phyloP scores from a whole-genome alignment of 352 stramenopile species.

The Phytophthora aleatoria region DNA sequence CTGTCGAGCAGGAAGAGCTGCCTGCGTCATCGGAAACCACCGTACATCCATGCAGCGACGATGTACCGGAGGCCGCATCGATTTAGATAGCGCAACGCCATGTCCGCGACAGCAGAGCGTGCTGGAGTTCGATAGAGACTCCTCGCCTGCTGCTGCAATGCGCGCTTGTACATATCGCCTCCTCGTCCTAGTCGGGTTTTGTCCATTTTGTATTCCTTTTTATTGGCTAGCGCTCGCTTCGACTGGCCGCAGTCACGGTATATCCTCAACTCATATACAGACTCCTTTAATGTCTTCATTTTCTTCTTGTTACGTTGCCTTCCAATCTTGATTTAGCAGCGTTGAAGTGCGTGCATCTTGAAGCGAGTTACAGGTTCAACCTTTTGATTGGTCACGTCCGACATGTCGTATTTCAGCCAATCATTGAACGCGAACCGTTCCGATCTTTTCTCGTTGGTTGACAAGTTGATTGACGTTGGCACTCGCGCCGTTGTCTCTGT shows the following conservation, averaged over 20 bases:
- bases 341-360: background rate
- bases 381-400: slow-evolving; percentile 9
- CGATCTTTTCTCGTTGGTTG: slow-evolving; percentile 42
- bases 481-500: background rate
- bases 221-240: slow-evolving; percentile 34
- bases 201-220: slow-evolving; percentile 45
- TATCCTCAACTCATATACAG: slow-evolving; percentile 26
- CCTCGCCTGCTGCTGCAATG: slow-evolving; percentile 1
- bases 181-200: slow-evolving; percentile 27
- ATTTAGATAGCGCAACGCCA: slow-evolving; percentile 24
- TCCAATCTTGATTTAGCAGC: slow-evolving; percentile 5
- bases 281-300: slow-evolving; percentile 27
- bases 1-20: slow-evolving; percentile 20
- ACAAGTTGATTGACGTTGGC: slow-evolving; percentile 33
- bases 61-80: slow-evolving; percentile 27
- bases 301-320: slow-evolving; percentile 8
- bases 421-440: slow-evolving; percentile 1
- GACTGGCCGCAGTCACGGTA: slow-evolving; percentile 27
- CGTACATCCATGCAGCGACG: slow-evolving; percentile 24
- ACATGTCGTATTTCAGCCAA: slow-evolving; percentile 18
- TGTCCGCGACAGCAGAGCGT: slow-evolving; percentile 17
- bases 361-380: background rate
- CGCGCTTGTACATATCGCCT: slow-evolving; percentile 13
- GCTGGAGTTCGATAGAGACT: background rate
- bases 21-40: slow-evolving; percentile 10